Evolutionary conservation across 1,139 yeast genomes (phyloP).

Genomic region (Yamadazyma kanchanaburiensis): DNA sequence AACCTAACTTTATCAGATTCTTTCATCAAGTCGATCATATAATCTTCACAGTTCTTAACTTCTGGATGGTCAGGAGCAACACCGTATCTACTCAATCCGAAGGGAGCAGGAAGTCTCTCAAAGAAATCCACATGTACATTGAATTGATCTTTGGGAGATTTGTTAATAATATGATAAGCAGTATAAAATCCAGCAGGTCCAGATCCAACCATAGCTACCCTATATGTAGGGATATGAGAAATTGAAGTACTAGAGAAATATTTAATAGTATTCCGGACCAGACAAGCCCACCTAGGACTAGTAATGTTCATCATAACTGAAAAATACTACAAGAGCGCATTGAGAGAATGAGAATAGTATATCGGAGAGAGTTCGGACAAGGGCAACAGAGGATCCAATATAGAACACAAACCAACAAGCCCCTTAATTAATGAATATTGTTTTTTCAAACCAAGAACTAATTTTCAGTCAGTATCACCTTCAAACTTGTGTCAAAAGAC

Average conservation of each 20-base stretch:
- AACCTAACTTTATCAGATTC: conserved; percentile 45
- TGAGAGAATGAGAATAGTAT: no score
- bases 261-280: no score
- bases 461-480: no score
- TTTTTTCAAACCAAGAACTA: no score
- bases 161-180: conserved; percentile 67
- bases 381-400: no score
- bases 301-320: no score
- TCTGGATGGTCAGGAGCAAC: conserved; percentile 99
- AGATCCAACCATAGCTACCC: conserved; percentile 80
- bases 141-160: conserved; percentile 26
- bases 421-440: no score
- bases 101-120: conserved; percentile 86
- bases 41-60: conserved; percentile 84
- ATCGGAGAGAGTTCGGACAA: no score
- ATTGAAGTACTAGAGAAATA: background rate
- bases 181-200: conserved; percentile 98
- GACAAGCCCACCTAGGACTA: no score
- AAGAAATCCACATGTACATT: conserved; percentile 59
- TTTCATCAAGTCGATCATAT: conserved; percentile 61
- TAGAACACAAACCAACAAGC: no score
- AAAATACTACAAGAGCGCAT: no score
- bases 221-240: conserved; percentile 12
- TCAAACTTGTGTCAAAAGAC: no score
- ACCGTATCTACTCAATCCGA: conserved; percentile 87